Percentiles rank a stretch among this genome's conserved stretches.
Conservation (phyloP, 805 yeast species). For the Zygoascus ofunaensis region DNA sequence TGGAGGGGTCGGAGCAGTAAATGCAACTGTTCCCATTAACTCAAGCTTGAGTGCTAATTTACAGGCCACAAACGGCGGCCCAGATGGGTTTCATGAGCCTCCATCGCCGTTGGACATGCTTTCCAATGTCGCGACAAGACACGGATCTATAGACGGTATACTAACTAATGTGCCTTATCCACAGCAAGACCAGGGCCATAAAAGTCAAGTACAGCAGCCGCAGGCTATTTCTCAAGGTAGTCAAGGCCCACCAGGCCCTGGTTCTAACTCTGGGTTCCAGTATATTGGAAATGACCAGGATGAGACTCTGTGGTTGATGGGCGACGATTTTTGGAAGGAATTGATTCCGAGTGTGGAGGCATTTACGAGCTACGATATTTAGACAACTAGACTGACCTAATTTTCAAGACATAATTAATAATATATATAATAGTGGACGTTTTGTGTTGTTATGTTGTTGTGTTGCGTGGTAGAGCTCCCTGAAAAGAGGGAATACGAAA, state of each 20-base stretch:
- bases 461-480: too few relatives aligned
- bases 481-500: too few relatives aligned
- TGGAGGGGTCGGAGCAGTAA: background rate
- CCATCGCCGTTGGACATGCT: conserved; percentile 33
- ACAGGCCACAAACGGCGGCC: background rate
- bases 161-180: too few relatives aligned
- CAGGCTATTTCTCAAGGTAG: too few relatives aligned
- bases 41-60: background rate
- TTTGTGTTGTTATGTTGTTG: too few relatives aligned
- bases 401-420: too few relatives aligned
- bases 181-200: conserved; percentile 20
- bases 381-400: too few relatives aligned
- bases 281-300: conserved; percentile 32
- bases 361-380: conserved; percentile 18
- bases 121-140: conserved; percentile 33
- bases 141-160: background rate
- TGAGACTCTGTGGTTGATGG: conserved; percentile 44
- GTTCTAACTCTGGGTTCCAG: background rate
- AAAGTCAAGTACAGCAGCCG: background rate
- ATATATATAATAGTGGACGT: too few relatives aligned
- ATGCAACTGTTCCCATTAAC: too few relatives aligned
- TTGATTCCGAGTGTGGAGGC: conserved; percentile 21
- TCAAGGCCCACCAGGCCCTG: background rate
- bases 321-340: conserved; percentile 69
- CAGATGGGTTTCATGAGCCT: conserved; percentile 16